These are phyloP conservation scores for Raddia guianensis DNA, from an alignment of 176 grass and related monocot species.

Conservation along the genomic window DNA sequence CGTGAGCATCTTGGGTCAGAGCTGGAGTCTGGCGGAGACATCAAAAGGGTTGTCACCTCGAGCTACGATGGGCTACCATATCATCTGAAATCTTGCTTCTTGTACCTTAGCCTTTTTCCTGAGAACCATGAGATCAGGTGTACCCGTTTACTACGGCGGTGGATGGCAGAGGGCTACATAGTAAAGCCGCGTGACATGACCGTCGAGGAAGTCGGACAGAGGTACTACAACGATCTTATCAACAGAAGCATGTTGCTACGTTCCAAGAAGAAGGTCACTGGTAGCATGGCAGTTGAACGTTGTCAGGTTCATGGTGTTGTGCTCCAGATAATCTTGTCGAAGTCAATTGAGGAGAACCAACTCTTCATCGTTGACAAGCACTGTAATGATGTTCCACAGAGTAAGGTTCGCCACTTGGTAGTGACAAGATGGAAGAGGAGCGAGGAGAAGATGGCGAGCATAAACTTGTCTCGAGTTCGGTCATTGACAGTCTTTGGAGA, in stretches of 20 bases:
- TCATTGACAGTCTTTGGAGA: constrained; percentile 44
- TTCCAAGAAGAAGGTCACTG: background rate
- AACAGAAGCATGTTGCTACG: constrained; percentile 51
- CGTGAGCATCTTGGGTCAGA: constrained; percentile 37
- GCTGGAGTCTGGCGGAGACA: constrained; percentile 40
- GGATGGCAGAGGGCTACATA: constrained; percentile 59
- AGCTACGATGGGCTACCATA: constrained; percentile 62
- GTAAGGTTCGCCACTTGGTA: constrained; percentile 50
- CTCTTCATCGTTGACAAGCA: constrained; percentile 35
- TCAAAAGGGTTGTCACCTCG: constrained; percentile 40
- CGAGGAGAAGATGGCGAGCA: constrained; percentile 4
- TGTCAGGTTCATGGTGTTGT: constrained; percentile 49
- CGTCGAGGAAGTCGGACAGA: constrained; percentile 24
- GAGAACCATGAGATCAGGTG: constrained; percentile 51
- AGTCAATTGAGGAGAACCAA: constrained; percentile 51
- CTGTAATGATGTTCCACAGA: background rate
- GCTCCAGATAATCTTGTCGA: constrained; percentile 46
- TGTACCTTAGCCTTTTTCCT: constrained; percentile 63
- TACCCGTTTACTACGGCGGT: constrained; percentile 39
- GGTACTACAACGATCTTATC: constrained; percentile 51
- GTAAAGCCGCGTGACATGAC: constrained; percentile 30
- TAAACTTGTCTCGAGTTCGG: constrained; percentile 25
- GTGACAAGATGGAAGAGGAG: constrained; percentile 35
- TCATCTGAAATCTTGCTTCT: constrained; percentile 54
- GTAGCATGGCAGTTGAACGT: constrained; percentile 4